Evolutionary conservation across 2,329 filamentous ascomycete genomes (phyloP).

Genomic region (Alternaria dauci): DNA sequence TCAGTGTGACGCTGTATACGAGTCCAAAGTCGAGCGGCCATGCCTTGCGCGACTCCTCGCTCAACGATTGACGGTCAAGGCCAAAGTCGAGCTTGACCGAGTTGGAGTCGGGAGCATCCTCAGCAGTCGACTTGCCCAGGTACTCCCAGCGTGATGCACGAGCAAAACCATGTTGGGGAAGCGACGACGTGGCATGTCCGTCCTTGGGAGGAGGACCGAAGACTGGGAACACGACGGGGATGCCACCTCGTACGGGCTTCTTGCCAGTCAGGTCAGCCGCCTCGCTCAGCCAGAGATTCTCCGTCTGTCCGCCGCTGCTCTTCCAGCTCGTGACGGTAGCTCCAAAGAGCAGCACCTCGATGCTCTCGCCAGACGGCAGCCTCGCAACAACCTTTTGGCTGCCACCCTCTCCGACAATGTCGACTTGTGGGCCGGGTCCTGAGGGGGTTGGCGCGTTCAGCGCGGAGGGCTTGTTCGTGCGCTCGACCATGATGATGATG

Average conservation of each 20-base stretch:
- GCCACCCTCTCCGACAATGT: slow-evolving; percentile 76
- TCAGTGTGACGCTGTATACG: slow-evolving; percentile 90
- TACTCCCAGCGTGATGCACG: slow-evolving; percentile 93
- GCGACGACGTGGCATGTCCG: slow-evolving; percentile 77
- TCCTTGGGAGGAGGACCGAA: slow-evolving; percentile 80
- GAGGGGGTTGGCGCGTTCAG: slow-evolving; percentile 68
- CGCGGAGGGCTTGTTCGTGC: slow-evolving; percentile 82
- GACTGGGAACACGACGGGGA: slow-evolving; percentile 92
- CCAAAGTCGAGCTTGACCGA: slow-evolving; percentile 96
- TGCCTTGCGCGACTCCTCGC: slow-evolving; percentile 70
- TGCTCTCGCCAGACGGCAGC: slow-evolving; percentile 84
- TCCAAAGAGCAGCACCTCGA: slow-evolving; percentile 87
- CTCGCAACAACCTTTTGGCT: slow-evolving; percentile 78
- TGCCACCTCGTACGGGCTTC: slow-evolving; percentile 89
- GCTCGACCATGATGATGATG: slow-evolving; percentile 72
- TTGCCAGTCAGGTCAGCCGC: slow-evolving; percentile 82
- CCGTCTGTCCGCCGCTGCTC: slow-evolving; percentile 72
- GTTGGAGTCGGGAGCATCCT: slow-evolving; percentile 58
- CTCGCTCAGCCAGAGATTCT: slow-evolving; percentile 88
- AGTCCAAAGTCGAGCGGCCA: slow-evolving; percentile 92
- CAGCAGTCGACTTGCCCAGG: slow-evolving; percentile 82
- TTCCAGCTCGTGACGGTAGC: slow-evolving; percentile 96
- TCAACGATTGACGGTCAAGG: slow-evolving; percentile 76
- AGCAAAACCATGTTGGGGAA: slow-evolving; percentile 95
- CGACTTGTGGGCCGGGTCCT: slow-evolving; percentile 71